Evolutionary conservation across 306 rosid species (phyloP), one percentile per base, ranked within the genome.

Genomic region (Fragaria ananassa): DNA sequence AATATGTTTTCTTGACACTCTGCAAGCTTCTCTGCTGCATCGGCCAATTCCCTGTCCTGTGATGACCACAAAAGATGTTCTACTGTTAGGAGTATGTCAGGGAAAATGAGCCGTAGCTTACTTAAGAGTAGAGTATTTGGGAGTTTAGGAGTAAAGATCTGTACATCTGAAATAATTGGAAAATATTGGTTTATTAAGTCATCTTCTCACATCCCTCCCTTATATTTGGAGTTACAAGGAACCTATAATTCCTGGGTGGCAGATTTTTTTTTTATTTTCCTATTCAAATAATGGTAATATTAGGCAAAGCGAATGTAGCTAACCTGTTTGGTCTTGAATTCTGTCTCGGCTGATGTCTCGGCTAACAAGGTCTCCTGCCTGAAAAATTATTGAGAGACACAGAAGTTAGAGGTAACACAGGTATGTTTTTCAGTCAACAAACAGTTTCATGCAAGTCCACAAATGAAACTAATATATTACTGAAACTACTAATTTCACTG

Each of bases 1-100:
- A 82, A 87, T 78, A 96, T 96, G 77, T 97, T 96, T 89, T 96
- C 98, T 72, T 96, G 99, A 89, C 99, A 96, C 86, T 92, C 99
- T 0, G 98, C 97, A 72, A 92, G 90, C 88, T 96, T 96, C 78
- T 96, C 96, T 31, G 98, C 93, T 2, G 99, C 99, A 11, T 95
- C 89, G 49, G 91, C 74, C 83, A 96, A 83, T 65, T 96, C 98
- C 75, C 54, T 88, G 71, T 92, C 98, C 99, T 96, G 90, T 53
- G 27, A 81, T 76, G 41, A 80, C 74, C 71, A 80, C 8, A 66
- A 83, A 60, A 54, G 67, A 65, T 0, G 61, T 66, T 76, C 54
- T 27, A 25, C 65, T 29, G 54, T 42, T 11, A 44, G 69, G 69
- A 61, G 13, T 21, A 56, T 21, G 35, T 57, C 37, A 4, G 21